Evolutionary conservation across 352 stramenopile genomes (phyloP).

Genomic region (Phytophthora multivora): DNA sequence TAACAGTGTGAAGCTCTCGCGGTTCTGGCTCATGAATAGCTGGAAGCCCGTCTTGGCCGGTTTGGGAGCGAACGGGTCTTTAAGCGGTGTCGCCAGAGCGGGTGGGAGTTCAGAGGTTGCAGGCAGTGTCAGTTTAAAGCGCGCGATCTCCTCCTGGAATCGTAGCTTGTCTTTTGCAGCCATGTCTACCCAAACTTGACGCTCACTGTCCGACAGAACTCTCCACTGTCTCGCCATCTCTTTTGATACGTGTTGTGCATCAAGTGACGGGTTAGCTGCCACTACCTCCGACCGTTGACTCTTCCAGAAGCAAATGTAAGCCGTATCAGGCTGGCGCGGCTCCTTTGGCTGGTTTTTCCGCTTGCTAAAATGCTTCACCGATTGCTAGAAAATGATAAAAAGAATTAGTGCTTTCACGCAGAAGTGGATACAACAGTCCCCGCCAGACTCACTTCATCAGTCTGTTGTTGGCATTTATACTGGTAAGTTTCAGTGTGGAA

Average conservation of each 20-base stretch:
- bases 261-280: slow-evolving; percentile 42
- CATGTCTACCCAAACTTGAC: slow-evolving; percentile 55
- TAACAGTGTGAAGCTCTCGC: slow-evolving; percentile 54
- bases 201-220: slow-evolving; percentile 40
- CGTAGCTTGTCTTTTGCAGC: slow-evolving; percentile 51
- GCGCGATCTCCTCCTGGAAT: slow-evolving; percentile 56
- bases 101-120: slow-evolving; percentile 3
- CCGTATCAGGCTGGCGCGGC: slow-evolving; percentile 58
- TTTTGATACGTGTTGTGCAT: slow-evolving; percentile 47
- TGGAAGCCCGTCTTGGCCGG: slow-evolving; percentile 61
- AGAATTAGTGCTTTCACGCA: neutral
- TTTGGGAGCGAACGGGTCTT: slow-evolving; percentile 49
- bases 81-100: slow-evolving; percentile 13
- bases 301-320: slow-evolving; percentile 75
- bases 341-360: slow-evolving; percentile 47
- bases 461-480: slow-evolving; percentile 17
- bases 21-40: slow-evolving; percentile 63
- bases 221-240: slow-evolving; percentile 60
- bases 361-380: slow-evolving; percentile 26
- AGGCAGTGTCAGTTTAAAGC: slow-evolving; percentile 29
- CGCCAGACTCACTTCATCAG: slow-evolving; percentile 8
- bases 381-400: neutral
- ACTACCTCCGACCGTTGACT: slow-evolving; percentile 47
- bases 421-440: neutral
- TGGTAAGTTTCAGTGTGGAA: slow-evolving; percentile 46